Percentiles rank a stretch among this genome's conserved stretches.
Evolutionary conservation across 2,329 filamentous ascomycete genomes (phyloP).

Genomic region (Neoarthrinium moseri): DNA sequence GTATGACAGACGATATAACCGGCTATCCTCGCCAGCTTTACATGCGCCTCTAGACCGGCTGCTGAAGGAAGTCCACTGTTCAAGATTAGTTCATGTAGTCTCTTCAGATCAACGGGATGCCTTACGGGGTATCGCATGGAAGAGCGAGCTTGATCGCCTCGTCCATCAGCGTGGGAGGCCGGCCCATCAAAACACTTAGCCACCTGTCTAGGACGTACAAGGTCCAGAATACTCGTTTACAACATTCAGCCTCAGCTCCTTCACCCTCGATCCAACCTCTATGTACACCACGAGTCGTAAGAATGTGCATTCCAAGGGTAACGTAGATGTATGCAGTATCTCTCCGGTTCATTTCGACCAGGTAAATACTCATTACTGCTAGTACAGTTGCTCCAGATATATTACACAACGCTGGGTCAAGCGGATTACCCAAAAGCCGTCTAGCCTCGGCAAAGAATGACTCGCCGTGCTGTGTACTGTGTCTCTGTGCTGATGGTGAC

Average conservation of each 20-base stretch:
- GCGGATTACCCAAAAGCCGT: slow-evolving; percentile 43
- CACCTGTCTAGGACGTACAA: slow-evolving; percentile 50
- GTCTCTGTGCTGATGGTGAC: slow-evolving; percentile 27
- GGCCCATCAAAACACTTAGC: slow-evolving; percentile 48
- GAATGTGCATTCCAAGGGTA: slow-evolving; percentile 45
- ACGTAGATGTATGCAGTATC: slow-evolving; percentile 49
- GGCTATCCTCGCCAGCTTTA: slow-evolving; percentile 46
- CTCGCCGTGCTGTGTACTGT: slow-evolving; percentile 37
- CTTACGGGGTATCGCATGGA: slow-evolving; percentile 41
- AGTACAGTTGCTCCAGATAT: slow-evolving; percentile 43
- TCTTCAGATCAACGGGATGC: slow-evolving; percentile 4
- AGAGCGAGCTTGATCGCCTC: slow-evolving; percentile 43
- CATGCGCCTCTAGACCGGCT: slow-evolving; percentile 42
- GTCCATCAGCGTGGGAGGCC: slow-evolving; percentile 44
- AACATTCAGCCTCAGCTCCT: slow-evolving; percentile 38
- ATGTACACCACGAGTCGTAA: slow-evolving; percentile 48
- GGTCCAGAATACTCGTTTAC: slow-evolving; percentile 50
- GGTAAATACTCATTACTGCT: slow-evolving; percentile 46
- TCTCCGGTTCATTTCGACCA: slow-evolving; percentile 47
- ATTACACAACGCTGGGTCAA: slow-evolving; percentile 40
- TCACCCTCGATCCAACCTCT: slow-evolving; percentile 40
- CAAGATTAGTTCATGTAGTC: slow-evolving; percentile 7
- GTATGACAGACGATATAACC: slow-evolving; percentile 47
- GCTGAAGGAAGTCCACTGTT: slow-evolving; percentile 41
- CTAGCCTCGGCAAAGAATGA: slow-evolving; percentile 43